Base-by-base conservation (phyloP, 2,329 filamentous ascomycete species). In the Massarina eburnea region DNA sequence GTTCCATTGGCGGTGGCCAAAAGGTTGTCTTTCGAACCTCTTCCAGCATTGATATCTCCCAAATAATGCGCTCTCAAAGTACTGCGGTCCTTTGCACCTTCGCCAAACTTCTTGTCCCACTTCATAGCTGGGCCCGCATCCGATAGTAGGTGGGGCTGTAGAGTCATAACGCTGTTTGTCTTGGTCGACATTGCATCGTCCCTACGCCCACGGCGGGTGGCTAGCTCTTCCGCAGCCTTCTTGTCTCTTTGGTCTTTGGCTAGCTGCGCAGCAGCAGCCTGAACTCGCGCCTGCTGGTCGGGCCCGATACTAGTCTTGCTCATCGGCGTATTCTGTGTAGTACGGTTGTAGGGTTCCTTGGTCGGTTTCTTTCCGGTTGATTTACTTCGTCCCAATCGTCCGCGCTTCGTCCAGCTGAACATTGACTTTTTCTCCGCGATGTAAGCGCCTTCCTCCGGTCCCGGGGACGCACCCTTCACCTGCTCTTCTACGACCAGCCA, bases 401-500 rank as follows among this genome's bases (percentile, higher is more conserved):
- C 84, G 10, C 89, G 91, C 74, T 88, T 79, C 2, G 79, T 80
- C 61, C 85, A 95, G 66, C 89, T 89, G 71, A 96, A 96, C 58
- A 94, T 89, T 32, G 89, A 83, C 74, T 96, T 96, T 80, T 97
- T 97, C 69, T 96, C 91, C 0, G 89, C 91, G 59, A 97, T 89
- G 59, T 96, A 95, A 1, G 91, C 91, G 38, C 88, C 90, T 39
- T 86, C 85, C 41, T 88, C 85, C 1, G 89, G 89, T 50, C 92
- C 89, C 3, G 89, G 84, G 3, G 90, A 90, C 10, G 94, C 91
- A 8, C 94, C 92, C 63, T 95, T 95, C 54, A 99, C 85, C 71
- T 96, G 90, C 71, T 99, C 94, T 71, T 99, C 94, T 75, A 97
- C 86, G 9, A 99, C 84, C 9, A 99, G 79, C 94, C 94, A 99